These are phyloP conservation scores for Colletotrichum godetiae DNA, from an alignment of 2,329 filamentous ascomycete genomes.

Conservation along the genomic window DNA sequence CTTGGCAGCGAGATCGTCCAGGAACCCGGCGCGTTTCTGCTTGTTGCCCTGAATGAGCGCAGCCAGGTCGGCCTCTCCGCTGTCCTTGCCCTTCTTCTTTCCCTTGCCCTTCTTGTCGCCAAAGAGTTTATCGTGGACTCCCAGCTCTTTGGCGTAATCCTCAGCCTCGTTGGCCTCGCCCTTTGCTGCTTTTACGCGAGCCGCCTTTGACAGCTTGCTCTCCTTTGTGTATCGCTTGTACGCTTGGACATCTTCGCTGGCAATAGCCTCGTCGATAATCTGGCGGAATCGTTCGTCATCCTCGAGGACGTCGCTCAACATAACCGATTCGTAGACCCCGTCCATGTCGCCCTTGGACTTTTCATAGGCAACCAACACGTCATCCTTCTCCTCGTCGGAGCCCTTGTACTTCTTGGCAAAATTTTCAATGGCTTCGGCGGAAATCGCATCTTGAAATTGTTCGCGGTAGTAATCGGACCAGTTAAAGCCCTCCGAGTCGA, in stretches of 20 bases:
- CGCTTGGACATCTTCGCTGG: slow-evolving; percentile 71
- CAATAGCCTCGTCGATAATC: slow-evolving; percentile 86
- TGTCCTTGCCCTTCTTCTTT: slow-evolving; percentile 51
- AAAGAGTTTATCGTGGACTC: slow-evolving; percentile 77
- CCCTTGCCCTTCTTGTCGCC: slow-evolving; percentile 54
- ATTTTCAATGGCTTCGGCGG: slow-evolving; percentile 76
- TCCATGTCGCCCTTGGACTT: slow-evolving; percentile 80
- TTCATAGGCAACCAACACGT: slow-evolving; percentile 82
- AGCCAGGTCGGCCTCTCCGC: slow-evolving; percentile 69
- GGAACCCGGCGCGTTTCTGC: slow-evolving; percentile 71
- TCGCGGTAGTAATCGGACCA: slow-evolving; percentile 91
- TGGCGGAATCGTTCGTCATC: slow-evolving; percentile 87
- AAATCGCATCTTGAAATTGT: slow-evolving; percentile 84
- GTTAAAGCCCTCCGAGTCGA: slow-evolving; percentile 83
- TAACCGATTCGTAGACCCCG: slow-evolving; percentile 81
- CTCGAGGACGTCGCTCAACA: slow-evolving; percentile 84
- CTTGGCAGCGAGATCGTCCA: slow-evolving; percentile 82
- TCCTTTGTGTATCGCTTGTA: slow-evolving; percentile 80
- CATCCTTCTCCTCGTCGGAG: slow-evolving; percentile 84
- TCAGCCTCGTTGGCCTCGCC: slow-evolving; percentile 79
- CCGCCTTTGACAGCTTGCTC: slow-evolving; percentile 70
- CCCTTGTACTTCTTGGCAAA: slow-evolving; percentile 85
- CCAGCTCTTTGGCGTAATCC: slow-evolving; percentile 79
- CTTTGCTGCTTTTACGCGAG: slow-evolving; percentile 70
- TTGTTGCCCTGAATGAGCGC: slow-evolving; percentile 81